These are phyloP conservation scores for Serpula lacrymans DNA, from an alignment of 768 basidiomycete genomes.

Conservation along the genomic window DNA sequence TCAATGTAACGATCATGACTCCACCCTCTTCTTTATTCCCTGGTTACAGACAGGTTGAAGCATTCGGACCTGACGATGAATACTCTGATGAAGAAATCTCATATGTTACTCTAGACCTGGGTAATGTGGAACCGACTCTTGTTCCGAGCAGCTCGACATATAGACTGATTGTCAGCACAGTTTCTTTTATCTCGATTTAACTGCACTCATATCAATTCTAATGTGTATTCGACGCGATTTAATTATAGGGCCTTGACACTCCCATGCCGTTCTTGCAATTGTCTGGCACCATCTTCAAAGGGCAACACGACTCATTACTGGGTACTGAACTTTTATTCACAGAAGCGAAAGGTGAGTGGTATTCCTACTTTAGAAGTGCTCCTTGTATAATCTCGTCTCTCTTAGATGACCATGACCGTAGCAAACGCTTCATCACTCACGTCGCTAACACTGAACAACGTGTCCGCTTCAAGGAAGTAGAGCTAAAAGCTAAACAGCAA, in stretches of 20 bases:
- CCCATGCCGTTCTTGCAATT: slow-evolving; percentile 76
- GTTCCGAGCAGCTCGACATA: slow-evolving; percentile 69
- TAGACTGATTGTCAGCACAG: slow-evolving; percentile 63
- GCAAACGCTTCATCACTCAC: slow-evolving; percentile 50
- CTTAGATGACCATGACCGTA: slow-evolving; percentile 46
- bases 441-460: slow-evolving; percentile 65
- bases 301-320: slow-evolving; percentile 60
- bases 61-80: slow-evolving; percentile 64
- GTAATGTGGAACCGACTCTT: slow-evolving; percentile 66
- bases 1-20: slow-evolving; percentile 15
- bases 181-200: slow-evolving; percentile 1
- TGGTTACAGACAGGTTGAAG: slow-evolving; percentile 64
- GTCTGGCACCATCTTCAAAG: slow-evolving; percentile 71
- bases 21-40: slow-evolving; percentile 36
- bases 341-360: slow-evolving; percentile 55
- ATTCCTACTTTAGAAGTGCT: slow-evolving; percentile 4
- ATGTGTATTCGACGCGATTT: neutral
- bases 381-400: no score
- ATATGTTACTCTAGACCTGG: slow-evolving; percentile 76
- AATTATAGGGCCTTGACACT: slow-evolving; percentile 66
- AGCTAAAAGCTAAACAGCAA: slow-evolving; percentile 44
- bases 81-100: slow-evolving; percentile 57
- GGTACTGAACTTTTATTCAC: slow-evolving; percentile 78
- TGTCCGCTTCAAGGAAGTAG: slow-evolving; percentile 71
- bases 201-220: neutral